A percentile compares a stretch with the other conserved stretches of the same genome.
Conservation (phyloP, 2,329 filamentous ascomycete genomes). For the Phialophora verrucosa region DNA sequence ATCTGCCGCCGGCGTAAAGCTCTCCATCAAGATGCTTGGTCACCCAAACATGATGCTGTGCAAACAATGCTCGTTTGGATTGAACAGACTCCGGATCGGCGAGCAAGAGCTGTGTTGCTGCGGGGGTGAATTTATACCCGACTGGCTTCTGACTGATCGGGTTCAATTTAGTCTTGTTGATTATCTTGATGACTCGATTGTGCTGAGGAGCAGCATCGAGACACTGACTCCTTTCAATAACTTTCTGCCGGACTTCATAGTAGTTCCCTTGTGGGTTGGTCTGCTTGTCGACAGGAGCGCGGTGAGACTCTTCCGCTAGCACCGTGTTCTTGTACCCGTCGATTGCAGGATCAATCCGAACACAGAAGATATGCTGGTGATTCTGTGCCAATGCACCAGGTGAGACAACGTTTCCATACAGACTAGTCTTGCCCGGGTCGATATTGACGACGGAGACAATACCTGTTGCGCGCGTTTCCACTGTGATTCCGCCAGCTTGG, state of each 20-base stretch:
- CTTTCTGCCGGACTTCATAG: conserved; percentile 61
- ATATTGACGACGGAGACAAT: conserved; percentile 69
- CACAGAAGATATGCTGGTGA: conserved; percentile 72
- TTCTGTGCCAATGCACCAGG: conserved; percentile 70
- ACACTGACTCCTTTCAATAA: conserved; percentile 54
- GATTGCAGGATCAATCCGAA: conserved; percentile 69
- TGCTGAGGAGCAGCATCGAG: conserved; percentile 60
- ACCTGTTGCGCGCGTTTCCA: conserved; percentile 70
- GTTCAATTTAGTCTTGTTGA: conserved; percentile 54
- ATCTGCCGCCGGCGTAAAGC: conserved; percentile 56
- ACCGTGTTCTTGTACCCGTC: conserved; percentile 62
- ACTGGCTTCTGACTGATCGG: conserved; percentile 51
- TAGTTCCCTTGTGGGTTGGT: conserved; percentile 68
- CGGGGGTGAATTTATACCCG: conserved; percentile 56
- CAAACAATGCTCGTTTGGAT: conserved; percentile 55
- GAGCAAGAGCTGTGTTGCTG: conserved; percentile 56
- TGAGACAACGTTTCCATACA: conserved; percentile 67
- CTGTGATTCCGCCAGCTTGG: conserved; percentile 64
- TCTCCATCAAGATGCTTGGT: conserved; percentile 58
- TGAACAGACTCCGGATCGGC: conserved; percentile 53
- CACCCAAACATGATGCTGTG: conserved; percentile 59
- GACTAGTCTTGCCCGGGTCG: conserved; percentile 59
- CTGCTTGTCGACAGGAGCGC: conserved; percentile 56
- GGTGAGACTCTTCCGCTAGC: conserved; percentile 60
- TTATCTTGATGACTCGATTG: conserved; percentile 56